Percentiles rank a stretch among this genome's conserved stretches.
These are phyloP conservation scores for Paracorniculantispora psalliotae DNA, from an alignment of 2,329 filamentous ascomycete species.

Conservation along the genomic window DNA sequence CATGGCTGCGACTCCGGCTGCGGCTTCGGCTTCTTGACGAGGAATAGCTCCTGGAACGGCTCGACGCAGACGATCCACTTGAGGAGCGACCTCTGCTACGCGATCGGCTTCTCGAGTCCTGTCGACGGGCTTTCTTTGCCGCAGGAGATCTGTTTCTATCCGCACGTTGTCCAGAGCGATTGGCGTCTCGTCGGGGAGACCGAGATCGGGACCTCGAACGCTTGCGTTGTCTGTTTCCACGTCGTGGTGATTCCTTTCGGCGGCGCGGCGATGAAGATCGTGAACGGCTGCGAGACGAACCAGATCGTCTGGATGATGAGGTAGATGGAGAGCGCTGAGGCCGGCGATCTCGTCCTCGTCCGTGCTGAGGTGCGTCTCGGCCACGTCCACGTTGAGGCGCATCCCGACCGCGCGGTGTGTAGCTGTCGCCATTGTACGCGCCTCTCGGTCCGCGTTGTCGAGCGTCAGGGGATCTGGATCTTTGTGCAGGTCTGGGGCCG, in stretches of 20 bases:
- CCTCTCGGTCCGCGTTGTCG: conserved; percentile 40
- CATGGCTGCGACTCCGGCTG: conserved; percentile 23
- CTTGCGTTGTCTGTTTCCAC: conserved; percentile 31
- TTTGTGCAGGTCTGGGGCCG: conserved; percentile 38
- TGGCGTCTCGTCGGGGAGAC: conserved; percentile 24
- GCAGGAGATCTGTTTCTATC: conserved; percentile 34
- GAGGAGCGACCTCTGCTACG: conserved; percentile 33
- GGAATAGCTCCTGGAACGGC: conserved; percentile 34
- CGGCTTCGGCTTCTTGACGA: conserved; percentile 33
- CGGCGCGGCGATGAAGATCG: conserved; percentile 30
- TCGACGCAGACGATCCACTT: conserved; percentile 33
- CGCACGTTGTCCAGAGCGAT: conserved; percentile 19
- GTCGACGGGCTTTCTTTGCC: conserved; percentile 47
- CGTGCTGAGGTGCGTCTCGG: conserved; percentile 33
- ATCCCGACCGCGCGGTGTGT: conserved; percentile 46
- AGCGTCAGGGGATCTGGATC: conserved; percentile 45
- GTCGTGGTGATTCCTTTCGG: conserved; percentile 29
- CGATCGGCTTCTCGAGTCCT: conserved; percentile 44
- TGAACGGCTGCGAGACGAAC: conserved; percentile 29
- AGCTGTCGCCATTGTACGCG: conserved; percentile 45
- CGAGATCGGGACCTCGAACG: conserved; percentile 32
- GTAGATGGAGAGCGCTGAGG: conserved; percentile 30
- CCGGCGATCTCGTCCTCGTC: conserved; percentile 34
- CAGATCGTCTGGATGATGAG: conserved; percentile 26
- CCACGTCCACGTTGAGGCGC: conserved; percentile 30